Conservation (phyloP, 768 basidiomycete genomes). For the Russula vinacea region DNA sequence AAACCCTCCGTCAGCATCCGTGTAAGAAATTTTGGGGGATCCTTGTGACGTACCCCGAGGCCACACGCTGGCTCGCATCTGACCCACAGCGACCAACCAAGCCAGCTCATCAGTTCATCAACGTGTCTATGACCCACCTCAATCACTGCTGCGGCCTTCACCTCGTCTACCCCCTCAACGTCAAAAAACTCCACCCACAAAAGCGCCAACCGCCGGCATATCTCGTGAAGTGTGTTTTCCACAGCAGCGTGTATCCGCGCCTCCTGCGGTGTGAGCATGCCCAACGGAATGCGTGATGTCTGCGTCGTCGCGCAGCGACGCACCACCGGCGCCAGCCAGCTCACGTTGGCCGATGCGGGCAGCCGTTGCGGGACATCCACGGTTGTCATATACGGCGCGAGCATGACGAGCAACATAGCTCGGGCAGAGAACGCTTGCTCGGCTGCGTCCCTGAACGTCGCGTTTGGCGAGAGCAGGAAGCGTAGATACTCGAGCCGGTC, state of each 20-base stretch:
- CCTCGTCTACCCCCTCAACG: conserved; percentile 19
- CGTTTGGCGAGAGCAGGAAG: conserved; percentile 37
- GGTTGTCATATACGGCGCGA: conserved; percentile 35
- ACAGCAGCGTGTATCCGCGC: conserved; percentile 21
- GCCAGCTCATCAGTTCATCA: conserved; percentile 28
- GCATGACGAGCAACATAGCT: conserved; percentile 23
- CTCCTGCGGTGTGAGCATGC: conserved; percentile 27
- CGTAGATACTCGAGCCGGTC: conserved; percentile 43
- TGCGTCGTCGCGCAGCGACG: conserved; percentile 26
- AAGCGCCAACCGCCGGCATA: conserved; percentile 27
- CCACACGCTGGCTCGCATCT: conserved; percentile 24
- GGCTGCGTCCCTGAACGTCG: conserved; percentile 5
- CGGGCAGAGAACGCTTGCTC: conserved; percentile 18
- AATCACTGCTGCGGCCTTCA: background rate
- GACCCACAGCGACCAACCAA: conserved; percentile 31
- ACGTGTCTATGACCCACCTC: conserved; percentile 14
- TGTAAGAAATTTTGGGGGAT: no score
- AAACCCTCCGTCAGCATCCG: background rate
- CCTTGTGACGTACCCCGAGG: conserved; percentile 21
- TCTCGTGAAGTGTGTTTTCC: conserved; percentile 26
- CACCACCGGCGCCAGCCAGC: conserved; percentile 26
- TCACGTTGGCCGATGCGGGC: conserved; percentile 5
- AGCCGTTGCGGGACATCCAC: conserved; percentile 17
- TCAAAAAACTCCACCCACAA: conserved; percentile 30
- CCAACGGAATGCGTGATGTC: conserved; percentile 20